phyloP scores from a whole-genome alignment of 2,329 filamentous ascomycete species.

The Phialocephala subalpina region DNA sequence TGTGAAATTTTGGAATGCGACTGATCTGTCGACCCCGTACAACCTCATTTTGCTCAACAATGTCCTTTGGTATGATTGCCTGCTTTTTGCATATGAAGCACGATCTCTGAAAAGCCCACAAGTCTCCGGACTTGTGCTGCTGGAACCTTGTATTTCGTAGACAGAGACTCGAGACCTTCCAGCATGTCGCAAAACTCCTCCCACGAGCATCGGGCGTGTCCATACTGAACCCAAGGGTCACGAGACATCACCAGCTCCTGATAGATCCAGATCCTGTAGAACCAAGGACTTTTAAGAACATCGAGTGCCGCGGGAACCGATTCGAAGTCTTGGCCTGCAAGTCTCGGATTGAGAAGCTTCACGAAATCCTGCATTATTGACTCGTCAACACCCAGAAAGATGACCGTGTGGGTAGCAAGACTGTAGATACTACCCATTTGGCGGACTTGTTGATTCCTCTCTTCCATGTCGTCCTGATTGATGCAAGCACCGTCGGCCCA shows the following conservation, averaged over 20 bases:
- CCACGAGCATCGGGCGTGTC: neutral
- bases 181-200: neutral
- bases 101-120: neutral
- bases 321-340: neutral
- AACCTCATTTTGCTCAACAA: neutral
- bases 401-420: slow-evolving; percentile 11
- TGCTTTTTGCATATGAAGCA: neutral
- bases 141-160: neutral
- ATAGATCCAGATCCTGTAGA: slow-evolving; percentile 11
- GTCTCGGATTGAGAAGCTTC: neutral
- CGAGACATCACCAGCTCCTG: slow-evolving; percentile 7
- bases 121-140: neutral
- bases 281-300: slow-evolving; percentile 1
- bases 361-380: neutral
- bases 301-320: neutral
- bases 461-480: slow-evolving; percentile 17
- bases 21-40: neutral
- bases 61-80: neutral
- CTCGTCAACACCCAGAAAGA: slow-evolving; percentile 9
- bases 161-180: neutral
- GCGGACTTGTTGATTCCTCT: slow-evolving; percentile 19
- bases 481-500: slow-evolving; percentile 28
- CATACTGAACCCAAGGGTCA: slow-evolving; percentile 8
- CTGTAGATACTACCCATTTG: slow-evolving; percentile 20
- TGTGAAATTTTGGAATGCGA: neutral